Percentiles rank a stretch among this genome's conserved stretches.
Conservation (phyloP, 495 filamentous ascomycete genomes). For the Neurospora pannonica region DNA sequence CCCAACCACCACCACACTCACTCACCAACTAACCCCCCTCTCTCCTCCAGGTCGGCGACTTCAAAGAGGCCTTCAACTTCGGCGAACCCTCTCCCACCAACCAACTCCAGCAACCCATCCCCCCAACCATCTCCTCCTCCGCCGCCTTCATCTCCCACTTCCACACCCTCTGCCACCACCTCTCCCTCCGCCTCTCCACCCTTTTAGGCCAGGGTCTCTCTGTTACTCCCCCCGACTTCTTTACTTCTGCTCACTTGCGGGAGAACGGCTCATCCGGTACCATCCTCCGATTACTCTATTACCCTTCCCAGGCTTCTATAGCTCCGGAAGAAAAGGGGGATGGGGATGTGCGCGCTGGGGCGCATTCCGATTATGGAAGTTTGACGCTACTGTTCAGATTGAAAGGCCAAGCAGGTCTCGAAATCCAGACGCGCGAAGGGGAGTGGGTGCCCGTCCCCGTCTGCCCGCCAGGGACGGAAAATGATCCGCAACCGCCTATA, state of each 20-base stretch:
- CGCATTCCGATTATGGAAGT: constrained; percentile 86
- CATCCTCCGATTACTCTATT: constrained; percentile 76
- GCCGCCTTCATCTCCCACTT: constrained; percentile 56
- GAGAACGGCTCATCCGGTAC: constrained; percentile 53
- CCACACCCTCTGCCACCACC: constrained; percentile 55
- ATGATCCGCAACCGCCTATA: constrained; percentile 59
- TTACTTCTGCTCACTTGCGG: constrained; percentile 60
- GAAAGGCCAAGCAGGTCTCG: constrained; percentile 72
- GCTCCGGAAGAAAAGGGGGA: constrained; percentile 19
- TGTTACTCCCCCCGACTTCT: constrained; percentile 50
- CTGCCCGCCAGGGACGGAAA: constrained; percentile 39
- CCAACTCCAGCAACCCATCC: constrained; percentile 75
- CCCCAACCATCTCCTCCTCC: constrained; percentile 45
- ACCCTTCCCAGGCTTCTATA: constrained; percentile 39
- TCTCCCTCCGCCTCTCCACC: constrained; percentile 61
- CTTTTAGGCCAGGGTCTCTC: constrained; percentile 64
- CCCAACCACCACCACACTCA: neutral
- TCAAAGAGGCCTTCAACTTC: constrained; percentile 95
- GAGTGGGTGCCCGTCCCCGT: constrained; percentile 57
- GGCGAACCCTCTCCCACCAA: constrained; percentile 56
- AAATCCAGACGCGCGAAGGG: constrained; percentile 58
- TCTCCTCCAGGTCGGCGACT: constrained; percentile 61
- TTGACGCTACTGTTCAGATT: constrained; percentile 83
- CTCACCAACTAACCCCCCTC: neutral
- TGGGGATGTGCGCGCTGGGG: constrained; percentile 67